Evolutionary conservation across 2,329 filamentous ascomycete genomes (phyloP).

Genomic region (Elsinoe arachidis): DNA sequence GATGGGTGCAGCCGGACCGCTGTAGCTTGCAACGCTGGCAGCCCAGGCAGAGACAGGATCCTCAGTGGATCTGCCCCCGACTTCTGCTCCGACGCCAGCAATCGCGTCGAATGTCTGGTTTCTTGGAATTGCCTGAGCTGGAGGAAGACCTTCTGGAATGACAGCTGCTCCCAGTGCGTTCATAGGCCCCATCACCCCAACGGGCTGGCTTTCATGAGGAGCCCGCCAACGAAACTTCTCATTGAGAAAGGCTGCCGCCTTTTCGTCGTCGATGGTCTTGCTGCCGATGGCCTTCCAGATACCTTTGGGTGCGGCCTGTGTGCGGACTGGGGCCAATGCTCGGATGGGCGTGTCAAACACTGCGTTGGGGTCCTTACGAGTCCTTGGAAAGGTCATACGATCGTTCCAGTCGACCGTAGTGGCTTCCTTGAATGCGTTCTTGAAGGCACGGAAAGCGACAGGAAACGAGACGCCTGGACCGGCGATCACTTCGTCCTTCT

Average conservation of each 20-base stretch:
- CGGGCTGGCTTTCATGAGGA: background rate
- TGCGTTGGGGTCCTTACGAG: background rate
- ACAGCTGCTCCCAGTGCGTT: background rate
- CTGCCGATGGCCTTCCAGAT: background rate
- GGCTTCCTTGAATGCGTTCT: constrained; percentile 32
- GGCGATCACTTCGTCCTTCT: constrained; percentile 20
- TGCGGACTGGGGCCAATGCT: background rate
- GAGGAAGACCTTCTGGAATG: background rate
- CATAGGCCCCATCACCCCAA: background rate
- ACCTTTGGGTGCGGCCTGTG: background rate
- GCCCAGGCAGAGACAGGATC: too few species aligned
- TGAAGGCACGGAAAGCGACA: constrained; percentile 31
- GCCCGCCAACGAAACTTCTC: background rate
- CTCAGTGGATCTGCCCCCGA: too few species aligned
- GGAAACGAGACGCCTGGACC: constrained; percentile 26
- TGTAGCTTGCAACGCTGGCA: too few species aligned
- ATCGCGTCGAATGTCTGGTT: too few species aligned
- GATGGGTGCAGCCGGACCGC: too few species aligned
- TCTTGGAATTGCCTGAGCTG: background rate
- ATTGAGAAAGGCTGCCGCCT: background rate
- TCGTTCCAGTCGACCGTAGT: constrained; percentile 35
- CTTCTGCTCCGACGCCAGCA: too few species aligned
- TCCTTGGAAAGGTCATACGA: constrained; percentile 22
- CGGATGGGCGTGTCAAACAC: too few species aligned
- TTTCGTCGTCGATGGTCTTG: background rate